Conservation (phyloP, 192 early-diverging fungal genomes). For the Linnemannia hyalina region DNA sequence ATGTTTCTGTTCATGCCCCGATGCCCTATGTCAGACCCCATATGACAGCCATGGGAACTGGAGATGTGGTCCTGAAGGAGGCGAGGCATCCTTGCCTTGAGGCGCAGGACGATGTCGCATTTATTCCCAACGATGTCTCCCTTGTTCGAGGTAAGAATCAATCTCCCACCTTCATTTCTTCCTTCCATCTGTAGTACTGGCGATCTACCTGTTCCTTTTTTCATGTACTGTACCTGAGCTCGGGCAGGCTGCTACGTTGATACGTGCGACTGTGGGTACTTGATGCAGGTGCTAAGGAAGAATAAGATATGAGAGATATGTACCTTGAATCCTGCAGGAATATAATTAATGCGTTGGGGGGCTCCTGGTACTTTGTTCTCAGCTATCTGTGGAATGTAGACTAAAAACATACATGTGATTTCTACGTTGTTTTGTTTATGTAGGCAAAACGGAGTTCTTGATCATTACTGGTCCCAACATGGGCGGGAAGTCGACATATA, state of each 20-base stretch:
- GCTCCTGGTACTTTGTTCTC: neutral
- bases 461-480: slow-evolving; percentile 99
- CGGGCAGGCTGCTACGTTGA: neutral
- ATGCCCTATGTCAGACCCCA: slow-evolving; percentile 86
- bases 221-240: neutral
- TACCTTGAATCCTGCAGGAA: slow-evolving; percentile 6
- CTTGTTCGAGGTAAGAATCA: slow-evolving; percentile 71
- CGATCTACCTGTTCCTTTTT: neutral
- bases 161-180: neutral
- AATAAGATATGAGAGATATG: neutral
- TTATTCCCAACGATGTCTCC: slow-evolving; percentile 94
- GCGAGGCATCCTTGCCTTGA: slow-evolving; percentile 96
- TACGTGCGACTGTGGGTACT: neutral
- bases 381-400: neutral
- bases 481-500: slow-evolving; percentile 99
- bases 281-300: neutral
- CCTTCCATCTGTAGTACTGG: neutral
- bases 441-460: slow-evolving; percentile 77
- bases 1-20: slow-evolving; percentile 87
- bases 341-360: slow-evolving; percentile 8
- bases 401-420: neutral
- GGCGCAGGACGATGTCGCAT: slow-evolving; percentile 89
- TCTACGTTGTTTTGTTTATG: slow-evolving; percentile 1
- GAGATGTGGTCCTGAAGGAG: slow-evolving; percentile 74
- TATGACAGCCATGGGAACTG: slow-evolving; percentile 70